Conservation (phyloP, 2,329 filamentous ascomycete genomes). For the Sphaerulina musiva region DNA sequence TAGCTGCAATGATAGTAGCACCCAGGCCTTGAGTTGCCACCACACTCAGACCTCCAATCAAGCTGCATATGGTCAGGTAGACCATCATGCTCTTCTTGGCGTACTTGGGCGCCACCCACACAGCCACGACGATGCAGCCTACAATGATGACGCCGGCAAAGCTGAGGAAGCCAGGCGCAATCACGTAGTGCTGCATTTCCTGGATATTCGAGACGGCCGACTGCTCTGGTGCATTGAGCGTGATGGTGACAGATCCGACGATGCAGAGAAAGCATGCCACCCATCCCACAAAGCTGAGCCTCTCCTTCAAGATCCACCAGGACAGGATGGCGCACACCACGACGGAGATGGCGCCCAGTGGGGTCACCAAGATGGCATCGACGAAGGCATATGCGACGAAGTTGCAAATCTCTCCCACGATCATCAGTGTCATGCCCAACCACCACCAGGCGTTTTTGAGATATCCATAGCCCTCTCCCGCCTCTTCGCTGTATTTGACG, state of each 20-base stretch:
- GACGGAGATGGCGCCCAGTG: slow-evolving; percentile 82
- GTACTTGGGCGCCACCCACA: slow-evolving; percentile 79
- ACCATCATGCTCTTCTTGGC: slow-evolving; percentile 97
- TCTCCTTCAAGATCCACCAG: slow-evolving; percentile 91
- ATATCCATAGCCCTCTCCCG: slow-evolving; percentile 94
- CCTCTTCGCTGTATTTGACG: slow-evolving; percentile 90
- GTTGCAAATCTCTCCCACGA: slow-evolving; percentile 92
- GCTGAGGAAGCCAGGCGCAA: slow-evolving; percentile 75
- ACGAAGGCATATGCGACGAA: slow-evolving; percentile 96
- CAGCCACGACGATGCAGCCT: slow-evolving; percentile 62
- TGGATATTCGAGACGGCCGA: slow-evolving; percentile 82
- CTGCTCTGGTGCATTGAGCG: slow-evolving; percentile 82
- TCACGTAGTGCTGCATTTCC: slow-evolving; percentile 82
- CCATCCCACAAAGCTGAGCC: slow-evolving; percentile 90
- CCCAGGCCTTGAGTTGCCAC: slow-evolving; percentile 91
- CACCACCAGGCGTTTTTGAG: slow-evolving; percentile 95
- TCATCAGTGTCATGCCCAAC: slow-evolving; percentile 94
- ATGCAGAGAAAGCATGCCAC: slow-evolving; percentile 95
- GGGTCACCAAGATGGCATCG: slow-evolving; percentile 90
- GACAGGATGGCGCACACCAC: slow-evolving; percentile 88
- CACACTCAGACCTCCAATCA: slow-evolving; percentile 88
- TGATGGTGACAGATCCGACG: slow-evolving; percentile 85
- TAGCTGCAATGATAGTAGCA: slow-evolving; percentile 82
- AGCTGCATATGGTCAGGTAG: slow-evolving; percentile 91
- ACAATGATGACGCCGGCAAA: slow-evolving; percentile 80